Conservation (phyloP, 192 early-diverging fungal genomes). For the Mortierella alpina region DNA sequence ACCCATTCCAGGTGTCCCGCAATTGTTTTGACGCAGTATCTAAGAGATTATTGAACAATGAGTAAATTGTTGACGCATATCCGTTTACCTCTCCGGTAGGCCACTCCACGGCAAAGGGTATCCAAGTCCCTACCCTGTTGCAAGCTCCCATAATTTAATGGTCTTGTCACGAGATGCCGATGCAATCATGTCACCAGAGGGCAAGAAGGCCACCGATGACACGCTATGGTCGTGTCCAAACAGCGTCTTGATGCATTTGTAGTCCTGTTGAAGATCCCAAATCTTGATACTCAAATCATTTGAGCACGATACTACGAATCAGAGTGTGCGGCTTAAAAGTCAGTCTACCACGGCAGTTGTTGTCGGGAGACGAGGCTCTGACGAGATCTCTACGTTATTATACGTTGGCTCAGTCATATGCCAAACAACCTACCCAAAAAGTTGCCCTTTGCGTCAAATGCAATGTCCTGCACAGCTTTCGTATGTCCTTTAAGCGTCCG, state of each 20-base stretch:
- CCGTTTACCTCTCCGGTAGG: no score
- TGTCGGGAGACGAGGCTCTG: no score
- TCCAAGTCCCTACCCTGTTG: slow-evolving; percentile 71
- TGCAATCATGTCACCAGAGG: slow-evolving; percentile 83
- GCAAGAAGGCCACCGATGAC: slow-evolving; percentile 79
- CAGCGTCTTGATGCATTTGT: slow-evolving; percentile 85
- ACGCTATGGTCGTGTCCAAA: slow-evolving; percentile 95
- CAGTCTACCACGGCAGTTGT: no score
- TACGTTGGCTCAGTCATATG: neutral
- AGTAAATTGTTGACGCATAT: no score
- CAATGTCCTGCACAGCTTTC: slow-evolving; percentile 91
- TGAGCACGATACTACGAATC: slow-evolving; percentile 81
- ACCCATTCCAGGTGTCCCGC: slow-evolving; percentile 92
- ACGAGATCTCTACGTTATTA: neutral
- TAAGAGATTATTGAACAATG: slow-evolving; percentile 15
- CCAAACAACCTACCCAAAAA: slow-evolving; percentile 70
- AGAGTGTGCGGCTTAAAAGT: neutral
- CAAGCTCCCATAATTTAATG: slow-evolving; percentile 90
- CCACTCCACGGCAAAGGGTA: no score
- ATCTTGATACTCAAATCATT: slow-evolving; percentile 91
- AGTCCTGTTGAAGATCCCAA: slow-evolving; percentile 88
- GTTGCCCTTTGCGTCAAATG: slow-evolving; percentile 86
- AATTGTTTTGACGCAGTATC: slow-evolving; percentile 86
- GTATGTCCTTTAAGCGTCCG: slow-evolving; percentile 95
- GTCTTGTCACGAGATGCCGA: slow-evolving; percentile 94